A percentile compares a stretch with the other conserved stretches of the same genome.
Evolutionary conservation across 2,329 filamentous ascomycete species (phyloP).

Genomic region (Fusarium papillatum): DNA sequence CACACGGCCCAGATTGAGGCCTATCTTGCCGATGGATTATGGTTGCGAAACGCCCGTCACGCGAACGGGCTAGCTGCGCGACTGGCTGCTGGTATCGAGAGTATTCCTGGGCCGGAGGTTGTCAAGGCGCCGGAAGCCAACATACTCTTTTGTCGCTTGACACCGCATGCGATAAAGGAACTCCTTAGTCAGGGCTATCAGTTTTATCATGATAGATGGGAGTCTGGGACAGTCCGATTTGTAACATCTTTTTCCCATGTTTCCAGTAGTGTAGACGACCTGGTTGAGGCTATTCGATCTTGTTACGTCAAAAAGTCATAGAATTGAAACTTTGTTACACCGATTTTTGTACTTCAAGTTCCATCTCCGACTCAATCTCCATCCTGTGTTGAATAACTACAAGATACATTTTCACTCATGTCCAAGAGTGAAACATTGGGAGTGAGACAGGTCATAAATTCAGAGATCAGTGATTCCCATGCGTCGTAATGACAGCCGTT

Average conservation of each 20-base stretch:
- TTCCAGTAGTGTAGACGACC: background rate
- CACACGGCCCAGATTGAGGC: background rate
- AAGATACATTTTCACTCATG: too few relatives aligned
- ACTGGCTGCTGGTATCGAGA: background rate
- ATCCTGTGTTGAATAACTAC: background rate
- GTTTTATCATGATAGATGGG: conserved; percentile 8
- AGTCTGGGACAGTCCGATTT: conserved; percentile 5
- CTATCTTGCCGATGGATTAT: background rate
- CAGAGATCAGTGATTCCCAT: background rate
- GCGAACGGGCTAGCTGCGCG: background rate
- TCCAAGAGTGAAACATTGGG: background rate
- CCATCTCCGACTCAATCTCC: background rate
- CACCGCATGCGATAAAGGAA: background rate
- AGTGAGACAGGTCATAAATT: background rate
- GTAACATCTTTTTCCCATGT: conserved; percentile 5
- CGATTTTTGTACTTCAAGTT: background rate
- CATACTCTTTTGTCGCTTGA: background rate
- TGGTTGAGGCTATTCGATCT: background rate
- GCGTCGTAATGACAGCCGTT: too few relatives aligned
- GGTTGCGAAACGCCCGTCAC: background rate
- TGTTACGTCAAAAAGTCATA: background rate
- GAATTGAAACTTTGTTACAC: background rate
- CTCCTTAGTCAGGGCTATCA: background rate
- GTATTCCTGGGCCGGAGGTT: background rate
- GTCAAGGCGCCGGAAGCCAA: background rate